A percentile compares a stretch with the other conserved stretches of the same genome.
Evolutionary conservation across 176 grass and related monocot genomes (phyloP).

Genomic region (Otatea glauca): DNA sequence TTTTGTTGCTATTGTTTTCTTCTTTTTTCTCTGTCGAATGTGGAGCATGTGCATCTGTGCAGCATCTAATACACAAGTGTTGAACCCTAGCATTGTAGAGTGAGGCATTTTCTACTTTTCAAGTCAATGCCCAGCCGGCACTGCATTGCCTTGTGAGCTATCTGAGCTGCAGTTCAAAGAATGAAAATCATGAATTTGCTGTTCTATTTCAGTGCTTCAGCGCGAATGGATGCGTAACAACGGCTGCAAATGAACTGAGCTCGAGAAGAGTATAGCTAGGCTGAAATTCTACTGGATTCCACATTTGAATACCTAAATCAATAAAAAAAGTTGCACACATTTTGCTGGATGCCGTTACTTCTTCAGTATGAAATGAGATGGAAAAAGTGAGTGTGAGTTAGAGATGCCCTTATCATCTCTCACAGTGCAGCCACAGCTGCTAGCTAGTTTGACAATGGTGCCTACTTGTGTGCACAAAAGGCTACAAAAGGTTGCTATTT

Average conservation of each 20-base stretch:
- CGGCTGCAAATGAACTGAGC: neutral
- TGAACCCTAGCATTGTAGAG: neutral
- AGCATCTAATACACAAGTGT: neutral
- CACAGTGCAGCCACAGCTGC: neutral
- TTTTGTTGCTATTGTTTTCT: neutral
- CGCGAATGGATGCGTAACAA: neutral
- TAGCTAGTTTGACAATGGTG: constrained; percentile 17
- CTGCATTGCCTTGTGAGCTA: neutral
- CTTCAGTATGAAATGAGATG: too few relatives aligned
- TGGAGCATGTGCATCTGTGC: constrained; percentile 28
- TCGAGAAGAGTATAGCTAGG: neutral
- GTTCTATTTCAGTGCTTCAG: neutral
- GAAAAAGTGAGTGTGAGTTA: too few relatives aligned
- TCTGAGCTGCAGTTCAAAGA: neutral
- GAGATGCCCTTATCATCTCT: neutral
- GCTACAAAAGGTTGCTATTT: constrained; percentile 5
- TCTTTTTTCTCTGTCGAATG: neutral
- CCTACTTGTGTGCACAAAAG: constrained; percentile 9
- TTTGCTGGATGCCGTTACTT: neutral
- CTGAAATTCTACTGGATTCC: neutral
- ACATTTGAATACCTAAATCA: neutral
- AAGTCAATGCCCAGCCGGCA: neutral
- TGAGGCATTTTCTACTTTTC: neutral
- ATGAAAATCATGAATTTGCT: neutral
- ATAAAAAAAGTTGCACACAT: neutral